A percentile compares a stretch with the other conserved stretches of the same genome.
Evolutionary conservation across 208 protist genomes (phyloP).

Genomic region (Wallacemonas collosoma): DNA sequence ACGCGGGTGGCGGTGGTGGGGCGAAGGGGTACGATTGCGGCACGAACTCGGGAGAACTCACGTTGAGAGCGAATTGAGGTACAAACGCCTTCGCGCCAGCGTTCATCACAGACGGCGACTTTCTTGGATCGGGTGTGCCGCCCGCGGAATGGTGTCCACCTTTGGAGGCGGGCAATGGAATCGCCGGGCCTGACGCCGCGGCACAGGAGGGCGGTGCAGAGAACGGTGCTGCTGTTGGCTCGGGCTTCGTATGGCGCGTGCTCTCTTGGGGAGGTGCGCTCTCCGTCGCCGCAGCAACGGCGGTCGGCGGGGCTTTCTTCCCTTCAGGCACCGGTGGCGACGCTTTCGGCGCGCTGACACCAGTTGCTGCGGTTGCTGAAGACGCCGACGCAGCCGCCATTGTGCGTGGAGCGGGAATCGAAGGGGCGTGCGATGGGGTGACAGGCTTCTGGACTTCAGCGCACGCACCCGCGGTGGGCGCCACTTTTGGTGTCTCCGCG

Average conservation of each 20-base stretch:
- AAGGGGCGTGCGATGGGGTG: not conserved
- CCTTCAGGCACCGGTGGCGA: too few relatives aligned
- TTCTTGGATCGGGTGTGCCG: not conserved
- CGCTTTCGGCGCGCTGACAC: too few relatives aligned
- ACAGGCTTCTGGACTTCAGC: not conserved
- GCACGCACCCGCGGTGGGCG: not conserved
- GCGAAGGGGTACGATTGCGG: constrained; percentile 26
- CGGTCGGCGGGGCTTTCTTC: too few relatives aligned
- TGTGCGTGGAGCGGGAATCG: constrained; percentile 11
- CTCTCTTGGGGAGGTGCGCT: too few relatives aligned
- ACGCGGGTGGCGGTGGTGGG: constrained; percentile 32
- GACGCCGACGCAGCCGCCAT: not conserved
- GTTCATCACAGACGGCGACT: constrained; percentile 62
- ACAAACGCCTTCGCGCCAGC: constrained; percentile 81
- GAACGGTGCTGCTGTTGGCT: too few relatives aligned
- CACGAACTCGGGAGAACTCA: constrained; percentile 52
- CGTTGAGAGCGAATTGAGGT: constrained; percentile 43
- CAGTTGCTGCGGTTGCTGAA: too few relatives aligned
- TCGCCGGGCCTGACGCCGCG: not conserved
- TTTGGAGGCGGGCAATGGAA: not conserved
- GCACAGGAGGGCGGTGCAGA: not conserved
- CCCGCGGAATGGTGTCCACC: not conserved
- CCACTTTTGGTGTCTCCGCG: not conserved
- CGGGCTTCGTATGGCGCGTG: too few relatives aligned
- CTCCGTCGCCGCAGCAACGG: too few relatives aligned